Evolutionary conservation across 352 stramenopile species (phyloP).

Genomic region (Phytophthora quininea): DNA sequence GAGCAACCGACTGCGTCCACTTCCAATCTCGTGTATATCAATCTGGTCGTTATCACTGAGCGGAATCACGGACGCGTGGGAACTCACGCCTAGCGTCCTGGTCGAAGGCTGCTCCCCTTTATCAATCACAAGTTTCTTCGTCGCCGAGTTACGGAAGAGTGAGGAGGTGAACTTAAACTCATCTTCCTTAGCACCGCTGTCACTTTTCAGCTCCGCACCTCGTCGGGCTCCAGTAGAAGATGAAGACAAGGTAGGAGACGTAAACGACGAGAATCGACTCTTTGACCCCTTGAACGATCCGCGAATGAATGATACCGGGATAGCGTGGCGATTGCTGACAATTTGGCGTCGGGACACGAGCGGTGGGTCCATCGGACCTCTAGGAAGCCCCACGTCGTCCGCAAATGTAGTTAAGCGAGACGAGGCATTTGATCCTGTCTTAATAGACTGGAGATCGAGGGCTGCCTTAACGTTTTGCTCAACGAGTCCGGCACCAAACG

Average conservation of each 20-base stretch:
- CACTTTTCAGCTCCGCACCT: constrained; percentile 20
- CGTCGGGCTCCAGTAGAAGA: constrained; percentile 23
- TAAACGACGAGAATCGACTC: constrained; percentile 64
- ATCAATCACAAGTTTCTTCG: constrained; percentile 69
- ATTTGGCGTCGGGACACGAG: constrained; percentile 65
- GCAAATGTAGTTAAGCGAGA: constrained; percentile 65
- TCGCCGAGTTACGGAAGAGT: constrained; percentile 56
- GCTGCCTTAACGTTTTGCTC: constrained; percentile 71
- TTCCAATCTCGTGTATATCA: constrained; percentile 34
- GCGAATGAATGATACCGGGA: constrained; percentile 78
- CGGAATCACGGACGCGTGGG: constrained; percentile 64
- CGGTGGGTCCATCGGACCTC: constrained; percentile 58
- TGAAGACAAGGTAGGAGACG: constrained; percentile 27
- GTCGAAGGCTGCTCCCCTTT: constrained; percentile 42
- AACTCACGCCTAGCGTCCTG: constrained; percentile 18
- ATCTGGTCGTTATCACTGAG: constrained; percentile 52
- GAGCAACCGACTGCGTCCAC: constrained; percentile 34
- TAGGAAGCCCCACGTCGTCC: constrained; percentile 74
- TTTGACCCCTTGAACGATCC: constrained; percentile 79
- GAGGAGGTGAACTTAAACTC: constrained; percentile 74
- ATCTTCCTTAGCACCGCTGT: constrained; percentile 40
- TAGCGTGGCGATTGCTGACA: constrained; percentile 50
- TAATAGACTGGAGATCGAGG: constrained; percentile 64
- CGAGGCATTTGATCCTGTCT: constrained; percentile 50
- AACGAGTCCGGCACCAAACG: constrained; percentile 58